Evolutionary conservation across 2,329 filamentous ascomycete genomes (phyloP), one percentile per base, ranked within the genome.

Genomic region (Furcasterigmium sp.): DNA sequence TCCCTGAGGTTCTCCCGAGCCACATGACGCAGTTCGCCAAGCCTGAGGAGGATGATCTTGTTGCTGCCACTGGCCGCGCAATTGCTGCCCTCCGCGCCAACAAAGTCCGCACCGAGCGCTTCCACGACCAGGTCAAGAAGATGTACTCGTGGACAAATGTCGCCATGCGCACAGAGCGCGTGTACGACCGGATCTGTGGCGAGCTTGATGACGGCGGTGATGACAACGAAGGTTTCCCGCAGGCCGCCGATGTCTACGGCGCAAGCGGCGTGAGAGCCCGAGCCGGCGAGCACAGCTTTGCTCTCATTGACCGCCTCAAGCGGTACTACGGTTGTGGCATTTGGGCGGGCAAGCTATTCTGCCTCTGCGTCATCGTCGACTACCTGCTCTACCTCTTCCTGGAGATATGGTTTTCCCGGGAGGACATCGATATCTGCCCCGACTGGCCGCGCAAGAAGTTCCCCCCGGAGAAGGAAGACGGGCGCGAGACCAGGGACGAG

Each of bases 81-180:
- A 97, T 98, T 48, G 85, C 83, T 0, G 85, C 87, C 23, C 75
- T 98, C 44, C 83, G 91, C 36, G 85, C 85, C 6, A 91, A 91
- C 53, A 88, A 85, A 55, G 85, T 98, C 21, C 83, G 89, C 49
- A 95, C 93, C 1, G 91, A 97, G 61, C 80, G 85, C 34, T 98
- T 98, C 59, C 93, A 98, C 61, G 91, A 95, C 52, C 87, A 97
- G 63, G 93, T 98, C 49, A 90, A 91, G 64, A 87, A 87, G 70
- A 97, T 97, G 93, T 98, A 98, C 68, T 95, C 89, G 2, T 98
- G 93, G 93, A 87, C 87, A 21, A 91, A 98, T 61, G 91, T 98
- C 21, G 93, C 93, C 13, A 79, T 86, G 54, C 85, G 93, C 43
- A 97, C 93, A 0, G 93, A 98, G 66, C 79, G 91, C 23, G 93